Base-by-base conservation (phyloP, 768 basidiomycete genomes). In the Suillus alpinus region DNA sequence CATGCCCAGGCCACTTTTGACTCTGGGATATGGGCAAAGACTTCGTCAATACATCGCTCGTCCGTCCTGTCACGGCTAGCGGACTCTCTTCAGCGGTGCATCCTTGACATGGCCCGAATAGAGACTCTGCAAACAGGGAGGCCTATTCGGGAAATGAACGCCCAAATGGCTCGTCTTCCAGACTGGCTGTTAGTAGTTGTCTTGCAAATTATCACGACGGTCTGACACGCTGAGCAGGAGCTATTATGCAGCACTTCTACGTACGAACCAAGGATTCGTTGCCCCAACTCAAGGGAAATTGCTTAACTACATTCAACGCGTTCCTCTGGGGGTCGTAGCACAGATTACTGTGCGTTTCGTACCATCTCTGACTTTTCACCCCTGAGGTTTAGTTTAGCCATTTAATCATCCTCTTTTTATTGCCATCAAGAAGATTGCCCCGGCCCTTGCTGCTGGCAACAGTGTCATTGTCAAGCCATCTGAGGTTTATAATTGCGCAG, bases 361-460 rank as follows among this genome's bases (percentile, higher is more conserved):
- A 6, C 34, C 47, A 9, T 16, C 31, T 5, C 46, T 43, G 23
- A 59, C 31, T 16, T 34, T 44, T 41, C 29, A 7, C 56, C 39
- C 62, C 56, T 44, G 10, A 14, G n/a, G 13, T 37, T 23, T 20
- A 47, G 50, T 56, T 16, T 62, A 92, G 89, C 91, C 92, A 2
- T 94, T 94, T 73, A 95, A 95, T 66, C 92, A 95, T 65, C 93
- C 93, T 1, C 76, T 95, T n/a, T 73, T 95, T 39, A 95, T 95
- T 63, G 91, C 91, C 2, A 71, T 94, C 57, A 95, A 95, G 79
- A 95, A 95, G 74, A 88, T 94, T 58, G 90, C 88, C 0, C 91
- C 91, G 6, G 92, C 91, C 1, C 77, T 94, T 31, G 92, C 92
- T 47, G 89, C 91, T 8, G 92, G 92, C 5, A 94, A 93, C 67